These are phyloP conservation scores for Orbilia ellipsospora DNA, from an alignment of 2,329 filamentous ascomycete species.

Conservation along the genomic window DNA sequence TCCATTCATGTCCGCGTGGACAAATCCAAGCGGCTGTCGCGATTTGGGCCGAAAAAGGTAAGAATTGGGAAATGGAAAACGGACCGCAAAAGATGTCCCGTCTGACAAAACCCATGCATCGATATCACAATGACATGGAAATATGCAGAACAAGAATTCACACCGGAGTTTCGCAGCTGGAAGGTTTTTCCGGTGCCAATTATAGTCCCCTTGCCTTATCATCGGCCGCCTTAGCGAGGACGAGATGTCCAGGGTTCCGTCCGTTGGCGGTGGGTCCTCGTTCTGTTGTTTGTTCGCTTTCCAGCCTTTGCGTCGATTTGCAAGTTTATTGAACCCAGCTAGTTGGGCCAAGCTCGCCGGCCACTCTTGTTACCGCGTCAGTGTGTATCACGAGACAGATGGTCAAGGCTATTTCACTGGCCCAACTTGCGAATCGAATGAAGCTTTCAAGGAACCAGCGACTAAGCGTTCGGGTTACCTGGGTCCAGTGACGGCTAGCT, in stretches of 20 bases:
- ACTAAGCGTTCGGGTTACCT: slow-evolving; percentile 17
- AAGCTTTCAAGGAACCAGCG: background rate
- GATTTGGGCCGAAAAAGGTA: background rate
- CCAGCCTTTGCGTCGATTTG: background rate
- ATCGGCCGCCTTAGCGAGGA: slow-evolving; percentile 28
- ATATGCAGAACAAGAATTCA: too few species aligned
- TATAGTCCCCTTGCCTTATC: slow-evolving; percentile 17
- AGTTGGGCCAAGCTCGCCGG: slow-evolving; percentile 11
- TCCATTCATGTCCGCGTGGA: background rate
- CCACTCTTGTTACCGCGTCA: slow-evolving; percentile 24
- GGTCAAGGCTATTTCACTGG: slow-evolving; percentile 13
- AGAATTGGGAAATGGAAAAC: background rate
- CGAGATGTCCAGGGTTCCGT: slow-evolving; percentile 17
- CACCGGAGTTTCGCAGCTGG: too few species aligned
- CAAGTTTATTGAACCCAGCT: background rate
- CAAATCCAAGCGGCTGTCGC: background rate
- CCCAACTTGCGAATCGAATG: slow-evolving; percentile 12
- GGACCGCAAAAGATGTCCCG: too few species aligned
- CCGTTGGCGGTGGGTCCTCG: background rate
- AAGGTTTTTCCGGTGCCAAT: slow-evolving; percentile 23
- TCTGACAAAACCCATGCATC: too few species aligned
- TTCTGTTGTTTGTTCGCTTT: background rate
- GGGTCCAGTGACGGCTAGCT: slow-evolving; percentile 27
- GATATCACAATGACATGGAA: too few species aligned
- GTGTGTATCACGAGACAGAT: slow-evolving; percentile 48